Percentiles rank a stretch among this genome's conserved stretches.
Evolutionary conservation across 805 yeast species (phyloP).

Genomic region (Myxozyma monticola): DNA sequence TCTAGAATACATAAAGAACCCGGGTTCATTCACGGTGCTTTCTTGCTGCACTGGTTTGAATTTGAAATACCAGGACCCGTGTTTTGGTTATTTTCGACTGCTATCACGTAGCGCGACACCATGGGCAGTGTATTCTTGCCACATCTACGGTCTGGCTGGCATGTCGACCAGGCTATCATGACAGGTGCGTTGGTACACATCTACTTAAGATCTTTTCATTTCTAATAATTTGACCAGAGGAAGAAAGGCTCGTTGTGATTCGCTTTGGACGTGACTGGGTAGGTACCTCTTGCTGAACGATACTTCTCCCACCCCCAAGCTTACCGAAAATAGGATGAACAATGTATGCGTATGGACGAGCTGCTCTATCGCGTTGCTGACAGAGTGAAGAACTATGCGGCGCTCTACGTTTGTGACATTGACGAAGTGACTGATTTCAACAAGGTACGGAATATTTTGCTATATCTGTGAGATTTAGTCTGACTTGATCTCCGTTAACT

Average conservation of each 20-base stretch:
- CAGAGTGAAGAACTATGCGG: slow-evolving; percentile 84
- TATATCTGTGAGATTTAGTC: too few species aligned
- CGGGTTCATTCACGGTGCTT: too few species aligned
- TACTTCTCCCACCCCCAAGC: not conserved
- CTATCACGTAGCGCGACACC: too few species aligned
- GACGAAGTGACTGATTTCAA: slow-evolving; percentile 89
- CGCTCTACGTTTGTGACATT: slow-evolving; percentile 82
- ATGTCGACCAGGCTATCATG: slow-evolving; percentile 91
- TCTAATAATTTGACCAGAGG: slow-evolving; percentile 49
- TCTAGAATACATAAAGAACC: too few species aligned
- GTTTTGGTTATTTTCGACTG: too few species aligned
- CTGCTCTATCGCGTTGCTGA: slow-evolving; percentile 75
- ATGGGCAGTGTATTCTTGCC: slow-evolving; percentile 86
- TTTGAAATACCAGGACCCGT: too few species aligned
- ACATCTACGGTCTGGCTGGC: slow-evolving; percentile 75
- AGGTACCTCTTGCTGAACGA: slow-evolving; percentile 27
- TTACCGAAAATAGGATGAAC: slow-evolving; percentile 47
- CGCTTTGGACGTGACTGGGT: slow-evolving; percentile 75
- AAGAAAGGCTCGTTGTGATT: slow-evolving; percentile 80
- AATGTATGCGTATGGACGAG: slow-evolving; percentile 91
- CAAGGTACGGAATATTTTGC: slow-evolving; percentile 36
- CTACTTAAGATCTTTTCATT: not conserved
- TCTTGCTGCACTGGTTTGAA: too few species aligned
- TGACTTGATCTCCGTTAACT: not conserved
- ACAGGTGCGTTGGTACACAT: too few species aligned